phyloP scores from a whole-genome alignment of 441 rosid species.

The Populus hybrid region DNA sequence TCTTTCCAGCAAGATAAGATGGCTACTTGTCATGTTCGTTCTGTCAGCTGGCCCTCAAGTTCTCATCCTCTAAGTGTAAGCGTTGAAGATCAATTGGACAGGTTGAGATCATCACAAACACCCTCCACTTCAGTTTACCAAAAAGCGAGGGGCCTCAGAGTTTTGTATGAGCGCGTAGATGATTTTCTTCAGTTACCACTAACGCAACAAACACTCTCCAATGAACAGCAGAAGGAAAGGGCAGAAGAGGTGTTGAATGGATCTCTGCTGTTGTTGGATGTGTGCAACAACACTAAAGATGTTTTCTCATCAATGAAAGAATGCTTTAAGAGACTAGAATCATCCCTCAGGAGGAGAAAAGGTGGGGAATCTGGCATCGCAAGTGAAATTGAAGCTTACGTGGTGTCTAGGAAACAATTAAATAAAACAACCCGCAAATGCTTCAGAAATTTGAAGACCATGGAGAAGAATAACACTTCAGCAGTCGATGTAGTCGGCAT shows the following conservation, averaged over 20 bases:
- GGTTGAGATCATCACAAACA: constrained; percentile 25
- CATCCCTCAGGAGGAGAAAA: constrained; percentile 18
- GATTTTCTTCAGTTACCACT: constrained; percentile 2
- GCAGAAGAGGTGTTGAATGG: constrained; percentile 11
- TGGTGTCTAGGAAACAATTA: constrained; percentile 17
- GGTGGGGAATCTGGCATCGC: constrained; percentile 6
- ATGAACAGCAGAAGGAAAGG: neutral
- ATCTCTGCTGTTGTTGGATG: constrained; percentile 25
- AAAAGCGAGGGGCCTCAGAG: neutral
- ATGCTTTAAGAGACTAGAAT: constrained; percentile 16
- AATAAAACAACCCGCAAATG: constrained; percentile 15
- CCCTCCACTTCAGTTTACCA: neutral
- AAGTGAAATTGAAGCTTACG: constrained; percentile 17
- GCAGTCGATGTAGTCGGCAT: neutral
- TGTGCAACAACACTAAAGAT: constrained; percentile 18
- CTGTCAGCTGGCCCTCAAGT: constrained; percentile 34
- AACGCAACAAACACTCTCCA: neutral
- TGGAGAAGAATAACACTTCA: neutral
- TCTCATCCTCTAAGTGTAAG: constrained; percentile 25
- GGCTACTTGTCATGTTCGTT: neutral
- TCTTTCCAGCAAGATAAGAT: neutral
- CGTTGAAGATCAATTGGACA: constrained; percentile 26
- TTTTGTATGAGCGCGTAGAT: constrained; percentile 10
- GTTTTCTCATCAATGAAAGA: constrained; percentile 20
- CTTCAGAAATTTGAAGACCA: constrained; percentile 13